A percentile compares a stretch with the other conserved stretches of the same genome.
These are phyloP conservation scores for Naganishia sp. DNA, from an alignment of 1,284 basidiomycete genomes.

Conservation along the genomic window DNA sequence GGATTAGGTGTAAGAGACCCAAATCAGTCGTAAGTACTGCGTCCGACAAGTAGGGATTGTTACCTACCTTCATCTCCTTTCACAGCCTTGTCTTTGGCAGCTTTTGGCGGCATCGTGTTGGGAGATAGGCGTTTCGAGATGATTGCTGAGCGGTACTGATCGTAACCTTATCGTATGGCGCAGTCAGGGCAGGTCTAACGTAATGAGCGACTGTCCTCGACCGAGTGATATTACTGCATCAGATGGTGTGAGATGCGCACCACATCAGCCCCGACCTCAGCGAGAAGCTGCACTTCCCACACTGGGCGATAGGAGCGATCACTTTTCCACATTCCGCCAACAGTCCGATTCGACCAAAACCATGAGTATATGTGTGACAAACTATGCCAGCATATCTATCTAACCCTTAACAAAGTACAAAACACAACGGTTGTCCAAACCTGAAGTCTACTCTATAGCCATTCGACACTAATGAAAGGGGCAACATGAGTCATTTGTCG, in stretches of 20 bases:
- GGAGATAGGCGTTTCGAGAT: neutral
- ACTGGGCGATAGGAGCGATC: conserved; percentile 9
- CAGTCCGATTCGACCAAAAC: too few species aligned
- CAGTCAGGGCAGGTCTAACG: too few species aligned
- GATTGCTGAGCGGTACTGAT: neutral
- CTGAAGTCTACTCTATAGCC: conserved; percentile 39
- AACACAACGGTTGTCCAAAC: neutral
- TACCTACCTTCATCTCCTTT: conserved; percentile 52
- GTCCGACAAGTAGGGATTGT: conserved; percentile 1
- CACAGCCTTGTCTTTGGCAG: conserved; percentile 62
- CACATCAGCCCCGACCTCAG: too few species aligned
- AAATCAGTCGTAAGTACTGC: neutral
- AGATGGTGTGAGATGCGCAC: too few species aligned
- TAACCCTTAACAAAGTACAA: conserved; percentile 24
- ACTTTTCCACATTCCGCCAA: neutral
- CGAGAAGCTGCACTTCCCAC: too few species aligned
- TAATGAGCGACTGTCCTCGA: too few species aligned
- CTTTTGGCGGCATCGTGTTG: conserved; percentile 58
- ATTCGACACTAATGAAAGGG: conserved; percentile 43
- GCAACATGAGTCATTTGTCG: neutral
- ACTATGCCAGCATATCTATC: conserved; percentile 20
- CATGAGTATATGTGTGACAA: conserved; percentile 15
- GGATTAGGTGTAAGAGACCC: too few species aligned
- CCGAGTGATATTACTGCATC: too few species aligned
- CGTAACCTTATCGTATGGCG: too few species aligned